These are phyloP conservation scores for Microdochium trichocladiopsis DNA, from an alignment of 2,329 filamentous ascomycete genomes.

Conservation along the genomic window DNA sequence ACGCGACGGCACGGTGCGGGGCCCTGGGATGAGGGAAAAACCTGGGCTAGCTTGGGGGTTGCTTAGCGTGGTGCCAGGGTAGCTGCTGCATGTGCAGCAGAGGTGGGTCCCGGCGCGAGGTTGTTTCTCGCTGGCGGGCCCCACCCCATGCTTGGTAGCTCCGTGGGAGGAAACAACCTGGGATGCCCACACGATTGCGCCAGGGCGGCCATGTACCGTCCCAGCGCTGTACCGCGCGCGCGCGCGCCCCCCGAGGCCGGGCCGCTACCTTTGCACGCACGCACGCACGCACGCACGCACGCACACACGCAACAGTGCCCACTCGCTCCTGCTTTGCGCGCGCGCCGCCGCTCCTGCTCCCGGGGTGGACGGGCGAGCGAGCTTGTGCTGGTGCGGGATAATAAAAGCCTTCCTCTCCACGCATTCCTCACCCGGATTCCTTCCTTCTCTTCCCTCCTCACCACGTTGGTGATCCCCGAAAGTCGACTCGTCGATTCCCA, in stretches of 20 bases:
- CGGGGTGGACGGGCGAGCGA: not conserved
- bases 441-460: slow-evolving; percentile 7
- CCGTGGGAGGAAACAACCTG: not conserved
- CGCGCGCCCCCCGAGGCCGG: not conserved
- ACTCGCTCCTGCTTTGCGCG: not conserved
- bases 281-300: too few relatives aligned
- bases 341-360: not conserved
- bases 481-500: slow-evolving; percentile 13
- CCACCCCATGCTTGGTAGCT: slow-evolving; percentile 1
- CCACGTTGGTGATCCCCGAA: slow-evolving; percentile 14
- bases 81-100: slow-evolving; percentile 1
- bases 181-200: not conserved
- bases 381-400: not conserved
- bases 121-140: slow-evolving; percentile 1
- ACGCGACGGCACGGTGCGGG: not conserved
- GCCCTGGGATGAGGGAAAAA: not conserved
- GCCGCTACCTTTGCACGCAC: not conserved
- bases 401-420: slow-evolving; percentile 5
- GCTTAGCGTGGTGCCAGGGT: not conserved
- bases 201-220: not conserved
- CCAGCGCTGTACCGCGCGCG: not conserved
- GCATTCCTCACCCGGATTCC: slow-evolving; percentile 9
- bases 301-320: too few relatives aligned
- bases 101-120: not conserved
- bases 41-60: not conserved